phyloP scores from a whole-genome alignment of 331 rosid genomes.

The Spiraea crenata region DNA sequence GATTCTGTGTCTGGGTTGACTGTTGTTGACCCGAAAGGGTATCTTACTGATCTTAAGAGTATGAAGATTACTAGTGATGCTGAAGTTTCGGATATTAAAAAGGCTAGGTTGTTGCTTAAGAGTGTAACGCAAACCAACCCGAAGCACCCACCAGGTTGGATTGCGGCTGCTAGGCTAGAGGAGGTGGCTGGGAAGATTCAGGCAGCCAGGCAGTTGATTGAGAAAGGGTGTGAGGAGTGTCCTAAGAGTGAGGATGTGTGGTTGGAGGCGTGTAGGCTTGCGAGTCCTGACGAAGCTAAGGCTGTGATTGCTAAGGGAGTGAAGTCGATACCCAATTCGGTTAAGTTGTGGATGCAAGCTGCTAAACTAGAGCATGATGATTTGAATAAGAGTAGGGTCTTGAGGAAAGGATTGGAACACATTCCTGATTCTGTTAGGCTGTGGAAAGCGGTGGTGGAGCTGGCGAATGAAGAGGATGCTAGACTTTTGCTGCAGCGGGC shows the following conservation, averaged over 20 bases:
- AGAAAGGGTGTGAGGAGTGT: slow-evolving; percentile 81
- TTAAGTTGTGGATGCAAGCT: slow-evolving; percentile 77
- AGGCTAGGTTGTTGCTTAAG: slow-evolving; percentile 76
- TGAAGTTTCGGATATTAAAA: slow-evolving; percentile 79
- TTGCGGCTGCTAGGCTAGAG: slow-evolving; percentile 80
- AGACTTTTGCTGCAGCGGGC: slow-evolving; percentile 80
- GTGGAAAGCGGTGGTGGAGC: slow-evolving; percentile 95
- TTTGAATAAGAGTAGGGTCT: slow-evolving; percentile 59
- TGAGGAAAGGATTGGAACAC: slow-evolving; percentile 77
- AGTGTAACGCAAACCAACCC: slow-evolving; percentile 86
- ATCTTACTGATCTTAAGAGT: slow-evolving; percentile 71
- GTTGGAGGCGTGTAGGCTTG: slow-evolving; percentile 80
- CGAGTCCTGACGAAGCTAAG: slow-evolving; percentile 86
- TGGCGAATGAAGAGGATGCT: slow-evolving; percentile 81
- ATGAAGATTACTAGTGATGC: slow-evolving; percentile 90
- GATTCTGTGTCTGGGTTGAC: slow-evolving; percentile 82
- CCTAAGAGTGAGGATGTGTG: slow-evolving; percentile 83
- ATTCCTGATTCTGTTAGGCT: slow-evolving; percentile 83
- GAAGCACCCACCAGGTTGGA: slow-evolving; percentile 85
- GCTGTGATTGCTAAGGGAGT: slow-evolving; percentile 78
- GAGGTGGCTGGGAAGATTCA: slow-evolving; percentile 82
- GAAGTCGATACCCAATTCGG: slow-evolving; percentile 67
- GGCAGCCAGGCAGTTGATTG: slow-evolving; percentile 71
- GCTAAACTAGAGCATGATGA: slow-evolving; percentile 73
- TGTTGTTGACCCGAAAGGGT: slow-evolving; percentile 79